Evolutionary conservation across 768 basidiomycete species (phyloP).

Genomic region (Xanthoconium purpureum): DNA sequence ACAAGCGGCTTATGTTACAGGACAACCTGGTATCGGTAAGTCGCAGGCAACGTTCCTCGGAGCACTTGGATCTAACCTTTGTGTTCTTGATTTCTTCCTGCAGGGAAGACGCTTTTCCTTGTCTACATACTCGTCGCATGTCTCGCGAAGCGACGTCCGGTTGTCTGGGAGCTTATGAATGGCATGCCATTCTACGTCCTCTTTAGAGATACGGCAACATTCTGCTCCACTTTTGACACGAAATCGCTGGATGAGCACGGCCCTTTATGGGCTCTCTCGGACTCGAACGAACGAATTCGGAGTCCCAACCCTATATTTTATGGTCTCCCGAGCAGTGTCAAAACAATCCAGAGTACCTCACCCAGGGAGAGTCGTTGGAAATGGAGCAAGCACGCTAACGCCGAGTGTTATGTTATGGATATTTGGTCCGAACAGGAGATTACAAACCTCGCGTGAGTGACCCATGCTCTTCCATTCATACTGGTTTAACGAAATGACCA

Average conservation of each 20-base stretch:
- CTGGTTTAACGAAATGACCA: not conserved
- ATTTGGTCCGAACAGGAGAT: constrained; percentile 4
- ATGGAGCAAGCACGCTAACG: not conserved
- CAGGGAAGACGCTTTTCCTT: not conserved
- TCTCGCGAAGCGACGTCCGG: not conserved
- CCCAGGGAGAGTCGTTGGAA: not conserved
- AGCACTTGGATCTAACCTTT: not conserved
- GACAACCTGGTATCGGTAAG: constrained; percentile 6
- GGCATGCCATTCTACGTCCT: not conserved
- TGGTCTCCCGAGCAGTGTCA: not conserved
- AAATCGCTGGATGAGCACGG: not conserved
- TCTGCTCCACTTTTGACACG: not conserved
- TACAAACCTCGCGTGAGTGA: not conserved
- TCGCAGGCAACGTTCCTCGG: not conserved
- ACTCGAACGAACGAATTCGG: not conserved
- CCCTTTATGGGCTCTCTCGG: not conserved
- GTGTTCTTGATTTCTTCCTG: not conserved
- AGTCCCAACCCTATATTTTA: not conserved
- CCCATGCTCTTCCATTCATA: not conserved
- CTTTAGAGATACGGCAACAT: not conserved
- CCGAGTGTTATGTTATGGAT: not conserved
- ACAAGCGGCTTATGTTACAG: not conserved
- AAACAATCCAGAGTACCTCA: not conserved
- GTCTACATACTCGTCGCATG: not conserved
- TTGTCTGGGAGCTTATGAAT: not conserved